A percentile compares a stretch with the other conserved stretches of the same genome.
Conservation (phyloP, 192 early-diverging fungal genomes). For the Linnemannia schmuckeri region DNA sequence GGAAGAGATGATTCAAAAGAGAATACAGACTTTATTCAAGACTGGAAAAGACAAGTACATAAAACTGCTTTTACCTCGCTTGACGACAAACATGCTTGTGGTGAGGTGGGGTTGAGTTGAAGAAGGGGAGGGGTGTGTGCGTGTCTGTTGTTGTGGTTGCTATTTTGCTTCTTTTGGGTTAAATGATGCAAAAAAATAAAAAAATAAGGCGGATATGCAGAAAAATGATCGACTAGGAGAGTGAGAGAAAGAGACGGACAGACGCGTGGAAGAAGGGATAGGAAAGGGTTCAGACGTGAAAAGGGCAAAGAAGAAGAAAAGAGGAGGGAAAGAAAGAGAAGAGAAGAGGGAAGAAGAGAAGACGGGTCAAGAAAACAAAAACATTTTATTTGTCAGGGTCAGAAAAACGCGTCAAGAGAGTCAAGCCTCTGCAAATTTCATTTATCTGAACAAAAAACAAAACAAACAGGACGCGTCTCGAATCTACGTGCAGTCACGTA, state of each 20-base stretch:
- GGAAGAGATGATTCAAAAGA: background rate
- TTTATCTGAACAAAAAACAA: background rate
- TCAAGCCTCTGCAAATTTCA: background rate
- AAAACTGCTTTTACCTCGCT: constrained; percentile 39
- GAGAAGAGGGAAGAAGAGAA: background rate
- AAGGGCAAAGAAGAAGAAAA: background rate
- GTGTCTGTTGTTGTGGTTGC: background rate
- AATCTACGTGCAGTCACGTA: background rate
- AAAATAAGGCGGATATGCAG: constrained; percentile 15
- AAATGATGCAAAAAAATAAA: constrained; percentile 3
- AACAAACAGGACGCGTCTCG: constrained; percentile 5
- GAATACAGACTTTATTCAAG: background rate
- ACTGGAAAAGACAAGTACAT: background rate
- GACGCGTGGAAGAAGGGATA: constrained; percentile 5
- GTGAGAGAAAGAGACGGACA: background rate
- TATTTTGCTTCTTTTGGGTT: background rate
- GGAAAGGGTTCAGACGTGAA: background rate
- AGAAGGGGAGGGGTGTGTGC: background rate
- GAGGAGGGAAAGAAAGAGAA: background rate
- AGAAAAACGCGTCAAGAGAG: background rate
- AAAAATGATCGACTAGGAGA: no score
- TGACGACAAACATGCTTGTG: constrained; percentile 48
- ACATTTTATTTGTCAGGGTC: constrained; percentile 1
- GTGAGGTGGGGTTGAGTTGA: background rate
- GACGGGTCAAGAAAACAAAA: background rate